Evolutionary conservation across 2,329 filamentous ascomycete species (phyloP).

Genomic region (Aspergillus fumigatiaffinis): DNA sequence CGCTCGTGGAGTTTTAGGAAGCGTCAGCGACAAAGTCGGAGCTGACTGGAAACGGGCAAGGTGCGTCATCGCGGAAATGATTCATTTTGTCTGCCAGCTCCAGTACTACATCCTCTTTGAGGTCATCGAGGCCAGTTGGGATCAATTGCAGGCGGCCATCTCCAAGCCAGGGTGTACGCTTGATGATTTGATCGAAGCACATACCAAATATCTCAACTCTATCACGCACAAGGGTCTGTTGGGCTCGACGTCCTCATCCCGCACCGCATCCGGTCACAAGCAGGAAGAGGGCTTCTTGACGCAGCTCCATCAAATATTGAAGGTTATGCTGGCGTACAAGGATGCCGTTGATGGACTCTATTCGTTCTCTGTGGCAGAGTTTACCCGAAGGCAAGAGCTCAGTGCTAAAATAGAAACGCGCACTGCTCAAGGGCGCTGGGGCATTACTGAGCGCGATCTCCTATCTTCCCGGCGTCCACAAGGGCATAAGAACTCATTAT

Average conservation of each 20-base stretch:
- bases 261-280: slow-evolving; percentile 36
- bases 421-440: slow-evolving; percentile 63
- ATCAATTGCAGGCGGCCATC: slow-evolving; percentile 77
- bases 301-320: slow-evolving; percentile 87
- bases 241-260: slow-evolving; percentile 55
- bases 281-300: slow-evolving; percentile 76
- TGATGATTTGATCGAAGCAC: slow-evolving; percentile 90
- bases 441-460: slow-evolving; percentile 54
- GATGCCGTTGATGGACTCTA: slow-evolving; percentile 93
- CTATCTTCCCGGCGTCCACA: slow-evolving; percentile 29
- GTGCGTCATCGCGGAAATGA: slow-evolving; percentile 92
- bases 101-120: slow-evolving; percentile 99
- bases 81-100: slow-evolving; percentile 93
- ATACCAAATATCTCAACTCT: slow-evolving; percentile 82
- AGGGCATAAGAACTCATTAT: slow-evolving; percentile 22
- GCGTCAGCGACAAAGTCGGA: slow-evolving; percentile 66
- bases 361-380: slow-evolving; percentile 91
- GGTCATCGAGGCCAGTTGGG: slow-evolving; percentile 96
- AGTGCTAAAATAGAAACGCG: slow-evolving; percentile 67
- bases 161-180: slow-evolving; percentile 82
- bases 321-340: slow-evolving; percentile 89
- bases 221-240: slow-evolving; percentile 96
- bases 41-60: slow-evolving; percentile 87
- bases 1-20: slow-evolving; percentile 81
- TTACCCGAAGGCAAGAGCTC: slow-evolving; percentile 82